These are phyloP conservation scores for Maudiozyma humilis DNA, from an alignment of 1,139 yeast genomes.

Conservation along the genomic window DNA sequence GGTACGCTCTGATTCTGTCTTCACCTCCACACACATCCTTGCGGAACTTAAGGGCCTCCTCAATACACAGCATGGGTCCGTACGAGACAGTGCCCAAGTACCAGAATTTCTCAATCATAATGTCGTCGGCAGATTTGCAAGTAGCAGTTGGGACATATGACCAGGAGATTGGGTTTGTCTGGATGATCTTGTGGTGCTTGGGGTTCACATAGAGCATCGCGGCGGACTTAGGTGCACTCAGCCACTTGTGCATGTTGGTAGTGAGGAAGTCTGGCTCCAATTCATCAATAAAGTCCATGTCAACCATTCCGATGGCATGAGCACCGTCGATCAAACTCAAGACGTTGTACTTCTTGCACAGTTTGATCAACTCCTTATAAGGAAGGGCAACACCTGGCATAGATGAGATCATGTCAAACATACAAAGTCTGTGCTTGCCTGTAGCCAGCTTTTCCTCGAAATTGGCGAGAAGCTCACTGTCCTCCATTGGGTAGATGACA, in stretches of 20 bases:
- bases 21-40: constrained; percentile 56
- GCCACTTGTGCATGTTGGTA: constrained; percentile 67
- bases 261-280: constrained; percentile 55
- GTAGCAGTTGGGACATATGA: constrained; percentile 11
- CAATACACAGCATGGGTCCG: constrained; percentile 30
- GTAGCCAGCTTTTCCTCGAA: constrained; percentile 31
- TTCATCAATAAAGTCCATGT: constrained; percentile 31
- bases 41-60: constrained; percentile 46
- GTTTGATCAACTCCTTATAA: constrained; percentile 39
- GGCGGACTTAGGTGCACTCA: constrained; percentile 48
- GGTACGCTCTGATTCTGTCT: constrained; percentile 42
- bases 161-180: constrained; percentile 51
- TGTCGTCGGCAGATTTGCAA: constrained; percentile 7
- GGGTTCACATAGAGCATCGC: constrained; percentile 54
- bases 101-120: constrained; percentile 29
- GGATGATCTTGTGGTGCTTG: constrained; percentile 43
- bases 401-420: constrained; percentile 57
- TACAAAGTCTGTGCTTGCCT: constrained; percentile 33
- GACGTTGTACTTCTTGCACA: constrained; percentile 42
- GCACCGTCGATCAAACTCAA: constrained; percentile 65
- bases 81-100: constrained; percentile 34
- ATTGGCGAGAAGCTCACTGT: constrained; percentile 39
- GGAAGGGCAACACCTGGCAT: constrained; percentile 60
- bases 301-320: constrained; percentile 54
- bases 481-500: constrained; percentile 43